Percentiles rank a stretch among this genome's conserved stretches.
Evolutionary conservation across 116 monocot species (phyloP).

Genomic region (Phalaenopsis hybrid): DNA sequence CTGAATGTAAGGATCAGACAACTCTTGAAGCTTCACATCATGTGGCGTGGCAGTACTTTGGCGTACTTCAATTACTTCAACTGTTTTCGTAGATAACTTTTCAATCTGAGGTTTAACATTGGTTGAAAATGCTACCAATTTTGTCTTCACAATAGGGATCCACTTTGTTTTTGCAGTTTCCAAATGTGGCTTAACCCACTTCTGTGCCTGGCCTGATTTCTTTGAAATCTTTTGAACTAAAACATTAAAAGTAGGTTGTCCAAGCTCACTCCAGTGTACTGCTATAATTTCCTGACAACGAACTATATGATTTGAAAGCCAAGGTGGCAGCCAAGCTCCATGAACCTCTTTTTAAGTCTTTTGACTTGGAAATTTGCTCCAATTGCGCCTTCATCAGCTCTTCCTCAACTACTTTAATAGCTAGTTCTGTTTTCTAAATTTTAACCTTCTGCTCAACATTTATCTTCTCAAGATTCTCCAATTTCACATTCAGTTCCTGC

Average conservation of each 20-base stretch:
- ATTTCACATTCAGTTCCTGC: slow-evolving; percentile 27
- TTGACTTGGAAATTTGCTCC: slow-evolving; percentile 43
- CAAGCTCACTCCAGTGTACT: slow-evolving; percentile 63
- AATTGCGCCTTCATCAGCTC: slow-evolving; percentile 41
- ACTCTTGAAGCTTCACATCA: slow-evolving; percentile 39
- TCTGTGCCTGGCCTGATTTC: slow-evolving; percentile 42
- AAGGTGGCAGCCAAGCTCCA: slow-evolving; percentile 87
- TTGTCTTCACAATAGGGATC: slow-evolving; percentile 19
- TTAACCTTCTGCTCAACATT: slow-evolving; percentile 59
- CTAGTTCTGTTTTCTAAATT: slow-evolving; percentile 60
- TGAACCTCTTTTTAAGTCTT: slow-evolving; percentile 50
- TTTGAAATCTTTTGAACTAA: slow-evolving; percentile 59
- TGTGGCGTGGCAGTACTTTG: slow-evolving; percentile 34
- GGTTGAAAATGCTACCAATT: too few relatives aligned
- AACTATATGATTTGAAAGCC: slow-evolving; percentile 49
- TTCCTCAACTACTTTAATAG: slow-evolving; percentile 78
- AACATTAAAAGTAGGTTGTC: slow-evolving; percentile 51
- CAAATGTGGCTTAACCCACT: slow-evolving; percentile 63
- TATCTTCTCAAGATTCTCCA: slow-evolving; percentile 33
- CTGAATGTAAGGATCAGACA: slow-evolving; percentile 54
- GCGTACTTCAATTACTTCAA: too few relatives aligned
- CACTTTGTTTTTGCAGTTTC: slow-evolving; percentile 65
- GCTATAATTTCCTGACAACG: slow-evolving; percentile 33
- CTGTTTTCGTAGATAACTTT: too few relatives aligned
- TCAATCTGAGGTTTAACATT: too few relatives aligned